Evolutionary conservation across 1,284 basidiomycete genomes (phyloP), one percentile per base, ranked within the genome.

Genomic region (Exobasidium rhododendri): DNA sequence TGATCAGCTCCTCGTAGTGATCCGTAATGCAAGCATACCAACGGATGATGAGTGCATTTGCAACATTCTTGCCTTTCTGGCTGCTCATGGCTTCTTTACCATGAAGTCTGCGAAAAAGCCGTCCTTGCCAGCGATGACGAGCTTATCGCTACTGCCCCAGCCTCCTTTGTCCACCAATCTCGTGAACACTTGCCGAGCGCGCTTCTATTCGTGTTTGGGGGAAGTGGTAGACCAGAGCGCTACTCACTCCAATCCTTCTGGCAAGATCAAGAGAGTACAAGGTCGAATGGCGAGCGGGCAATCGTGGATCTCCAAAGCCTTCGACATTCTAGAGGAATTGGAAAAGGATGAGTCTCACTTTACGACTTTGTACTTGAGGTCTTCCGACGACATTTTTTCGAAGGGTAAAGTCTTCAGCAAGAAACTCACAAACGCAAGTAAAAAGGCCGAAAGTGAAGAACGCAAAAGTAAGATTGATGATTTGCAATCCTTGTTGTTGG

Each of bases 1-100:
- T 50, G 92, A 97, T 62, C 94, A 97, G 81, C 83, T 97, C 28
- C 82, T 86, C 10, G 85, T 86, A 7, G 84, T 97, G 43, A 83
- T 93, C 64, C 87, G 89, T 58, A 94, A 92, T 75, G 85, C 86
- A 4, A 84, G 87, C 0, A 85, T 97, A 44, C 90, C 90, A 6
- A 93, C 91, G 78, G 84, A 85, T 58, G 91, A 94, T 75, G 83
- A 83, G 51, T 91, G 90, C 86, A 83, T 94, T 22, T 82, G 85
- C 61, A 83, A 84, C 10, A 82, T 93, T 53, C 83, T 97, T 44
- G 86, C 92, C 67, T 94, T 92, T 85, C 83, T 97, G 43, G 82
- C 85, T 53, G 85, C 92, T 3, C 85, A 94, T 72, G 93, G 92
- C 0, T 85, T 94, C 64, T 96, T 93, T 79, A 75, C 81, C 30